phyloP scores from a whole-genome alignment of 2,329 filamentous ascomycete genomes.

The Colletotrichum musicola region DNA sequence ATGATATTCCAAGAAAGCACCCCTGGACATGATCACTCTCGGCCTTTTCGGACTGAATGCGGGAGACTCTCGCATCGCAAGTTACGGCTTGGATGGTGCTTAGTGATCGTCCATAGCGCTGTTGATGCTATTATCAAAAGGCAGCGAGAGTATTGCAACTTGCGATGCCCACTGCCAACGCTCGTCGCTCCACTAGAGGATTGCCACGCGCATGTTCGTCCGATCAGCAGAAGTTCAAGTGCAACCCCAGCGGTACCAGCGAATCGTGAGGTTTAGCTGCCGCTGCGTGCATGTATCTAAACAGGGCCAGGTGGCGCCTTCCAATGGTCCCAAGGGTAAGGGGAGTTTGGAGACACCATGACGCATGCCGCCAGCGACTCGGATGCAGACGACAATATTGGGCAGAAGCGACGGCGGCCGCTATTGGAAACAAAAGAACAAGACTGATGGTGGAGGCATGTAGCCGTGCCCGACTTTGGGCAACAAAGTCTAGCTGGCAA shows the following conservation, averaged over 20 bases:
- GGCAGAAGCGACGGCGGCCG: not conserved
- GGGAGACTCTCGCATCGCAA: not conserved
- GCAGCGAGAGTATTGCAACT: not conserved
- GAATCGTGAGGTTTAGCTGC: not conserved
- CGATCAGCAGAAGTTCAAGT: constrained; percentile 11
- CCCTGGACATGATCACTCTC: constrained; percentile 1
- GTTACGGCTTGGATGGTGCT: not conserved
- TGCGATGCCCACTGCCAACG: not conserved
- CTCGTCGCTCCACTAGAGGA: not conserved
- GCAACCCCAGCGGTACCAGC: not conserved
- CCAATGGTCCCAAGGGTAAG: constrained; percentile 1
- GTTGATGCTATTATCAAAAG: not conserved
- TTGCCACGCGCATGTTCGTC: constrained; percentile 15
- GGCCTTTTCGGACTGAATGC: not conserved
- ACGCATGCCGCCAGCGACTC: constrained; percentile 14
- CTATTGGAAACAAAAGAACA: not conserved
- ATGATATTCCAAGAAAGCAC: constrained; percentile 9
- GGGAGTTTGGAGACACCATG: constrained; percentile 19
- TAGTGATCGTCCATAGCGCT: not conserved
- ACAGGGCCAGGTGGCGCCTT: not conserved
- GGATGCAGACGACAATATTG: constrained; percentile 11
- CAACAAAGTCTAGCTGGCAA: constrained; percentile 18
- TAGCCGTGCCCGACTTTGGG: constrained; percentile 21
- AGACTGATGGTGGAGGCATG: not conserved
- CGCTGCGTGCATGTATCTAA: not conserved